A percentile compares a stretch with the other conserved stretches of the same genome.
These are phyloP conservation scores for Areca catechu DNA, from an alignment of 176 grass and related monocot species.

Conservation along the genomic window DNA sequence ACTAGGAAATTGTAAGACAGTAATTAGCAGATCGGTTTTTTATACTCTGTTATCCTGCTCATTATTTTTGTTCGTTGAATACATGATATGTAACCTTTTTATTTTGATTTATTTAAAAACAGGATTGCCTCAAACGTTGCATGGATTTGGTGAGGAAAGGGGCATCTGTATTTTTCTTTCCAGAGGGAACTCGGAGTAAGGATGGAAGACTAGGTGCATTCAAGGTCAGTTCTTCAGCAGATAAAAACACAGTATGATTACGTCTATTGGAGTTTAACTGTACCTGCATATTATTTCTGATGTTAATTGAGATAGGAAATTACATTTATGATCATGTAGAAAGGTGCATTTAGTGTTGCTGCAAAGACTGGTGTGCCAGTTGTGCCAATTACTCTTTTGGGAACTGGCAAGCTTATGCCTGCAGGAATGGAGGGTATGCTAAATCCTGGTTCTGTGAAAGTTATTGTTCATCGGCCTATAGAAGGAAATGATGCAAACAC, in stretches of 20 bases:
- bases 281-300: neutral
- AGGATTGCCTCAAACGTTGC: constrained; percentile 92
- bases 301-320: too few relatives aligned
- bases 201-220: constrained; percentile 86
- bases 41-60: constrained; percentile 7
- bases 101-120: constrained; percentile 10
- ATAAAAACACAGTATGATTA: too few relatives aligned
- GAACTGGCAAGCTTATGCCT: constrained; percentile 86
- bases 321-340: constrained; percentile 22
- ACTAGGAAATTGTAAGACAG: too few relatives aligned
- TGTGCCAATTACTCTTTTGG: constrained; percentile 78
- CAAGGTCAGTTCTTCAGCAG: constrained; percentile 41
- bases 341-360: constrained; percentile 91
- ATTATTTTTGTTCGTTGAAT: neutral
- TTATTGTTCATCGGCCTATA: constrained; percentile 70
- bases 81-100: constrained; percentile 5
- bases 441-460: constrained; percentile 72
- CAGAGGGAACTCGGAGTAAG: constrained; percentile 82
- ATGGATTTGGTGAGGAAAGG: constrained; percentile 65
- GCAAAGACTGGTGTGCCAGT: constrained; percentile 70
- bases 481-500: constrained; percentile 48
- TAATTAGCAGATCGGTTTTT: neutral
- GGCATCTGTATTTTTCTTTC: constrained; percentile 95
- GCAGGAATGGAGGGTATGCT: constrained; percentile 70
- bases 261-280: neutral